A percentile compares a stretch with the other conserved stretches of the same genome.
Evolutionary conservation across 352 stramenopile genomes (phyloP).

Genomic region (Globisporangium iwayamae): DNA sequence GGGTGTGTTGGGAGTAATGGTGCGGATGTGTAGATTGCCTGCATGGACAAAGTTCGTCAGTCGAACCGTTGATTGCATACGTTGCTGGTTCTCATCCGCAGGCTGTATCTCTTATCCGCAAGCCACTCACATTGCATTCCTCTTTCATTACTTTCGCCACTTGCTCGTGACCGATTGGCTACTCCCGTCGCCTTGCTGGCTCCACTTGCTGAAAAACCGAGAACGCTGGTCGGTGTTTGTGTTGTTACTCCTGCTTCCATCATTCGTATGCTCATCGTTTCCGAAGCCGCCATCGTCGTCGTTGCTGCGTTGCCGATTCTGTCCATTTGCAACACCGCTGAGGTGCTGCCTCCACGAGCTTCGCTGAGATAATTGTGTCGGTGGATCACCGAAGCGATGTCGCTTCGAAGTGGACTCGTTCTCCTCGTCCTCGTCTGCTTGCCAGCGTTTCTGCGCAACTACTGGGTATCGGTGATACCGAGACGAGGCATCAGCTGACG

Average conservation of each 20-base stretch:
- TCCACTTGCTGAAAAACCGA: slow-evolving; percentile 16
- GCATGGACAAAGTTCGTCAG: no score
- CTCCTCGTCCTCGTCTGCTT: slow-evolving; percentile 4
- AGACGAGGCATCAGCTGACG: slow-evolving; percentile 1
- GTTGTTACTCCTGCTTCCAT: neutral
- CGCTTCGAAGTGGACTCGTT: neutral
- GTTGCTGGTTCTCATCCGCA: no score
- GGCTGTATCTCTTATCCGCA: no score
- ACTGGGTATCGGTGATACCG: slow-evolving; percentile 2
- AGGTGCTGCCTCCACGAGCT: slow-evolving; percentile 17
- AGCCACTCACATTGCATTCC: no score
- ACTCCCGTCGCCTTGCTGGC: neutral
- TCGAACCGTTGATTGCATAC: no score
- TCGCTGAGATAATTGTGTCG: slow-evolving; percentile 3
- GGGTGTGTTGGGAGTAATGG: no score
- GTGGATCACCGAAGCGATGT: slow-evolving; percentile 2
- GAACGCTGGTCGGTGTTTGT: neutral
- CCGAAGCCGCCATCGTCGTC: neutral
- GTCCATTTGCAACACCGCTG: neutral
- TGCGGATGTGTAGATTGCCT: no score
- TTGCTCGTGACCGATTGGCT: slow-evolving; percentile 16
- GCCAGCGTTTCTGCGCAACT: slow-evolving; percentile 10
- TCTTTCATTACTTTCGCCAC: slow-evolving; percentile 13
- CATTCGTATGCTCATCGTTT: neutral
- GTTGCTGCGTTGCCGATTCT: slow-evolving; percentile 2